These are phyloP conservation scores for Phytophthora crassamura DNA, from an alignment of 352 stramenopile species.

Conservation along the genomic window DNA sequence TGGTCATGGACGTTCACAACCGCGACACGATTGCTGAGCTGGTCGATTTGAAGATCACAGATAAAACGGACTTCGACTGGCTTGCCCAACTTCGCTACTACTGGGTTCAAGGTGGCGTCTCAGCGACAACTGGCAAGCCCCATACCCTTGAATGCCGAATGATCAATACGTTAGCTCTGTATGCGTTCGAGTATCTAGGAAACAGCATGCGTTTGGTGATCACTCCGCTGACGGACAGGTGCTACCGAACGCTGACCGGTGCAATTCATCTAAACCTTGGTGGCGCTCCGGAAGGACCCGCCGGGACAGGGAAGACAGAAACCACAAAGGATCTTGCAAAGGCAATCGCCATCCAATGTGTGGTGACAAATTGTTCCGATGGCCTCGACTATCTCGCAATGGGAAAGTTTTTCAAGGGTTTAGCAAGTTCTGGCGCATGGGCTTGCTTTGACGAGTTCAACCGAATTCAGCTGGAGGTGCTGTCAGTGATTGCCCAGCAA, in stretches of 20 bases:
- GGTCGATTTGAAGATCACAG: constrained; percentile 75
- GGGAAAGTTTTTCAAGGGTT: constrained; percentile 95
- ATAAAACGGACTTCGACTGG: constrained; percentile 94
- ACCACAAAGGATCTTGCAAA: constrained; percentile 94
- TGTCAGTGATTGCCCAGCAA: constrained; percentile 94
- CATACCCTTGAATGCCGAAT: constrained; percentile 90
- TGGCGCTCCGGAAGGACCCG: constrained; percentile 89
- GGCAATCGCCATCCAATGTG: constrained; percentile 93
- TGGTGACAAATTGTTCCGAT: constrained; percentile 93
- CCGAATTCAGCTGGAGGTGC: constrained; percentile 92
- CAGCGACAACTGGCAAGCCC: constrained; percentile 88
- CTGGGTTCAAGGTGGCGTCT: constrained; percentile 84
- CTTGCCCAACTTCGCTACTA: constrained; percentile 94
- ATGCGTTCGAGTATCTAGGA: constrained; percentile 94
- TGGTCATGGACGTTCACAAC: constrained; percentile 97
- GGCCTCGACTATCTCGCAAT: constrained; percentile 93
- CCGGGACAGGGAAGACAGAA: constrained; percentile 93
- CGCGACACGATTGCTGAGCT: constrained; percentile 94
- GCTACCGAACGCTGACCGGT: constrained; percentile 92
- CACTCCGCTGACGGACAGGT: constrained; percentile 92
- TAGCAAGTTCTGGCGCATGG: constrained; percentile 91
- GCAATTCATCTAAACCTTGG: constrained; percentile 93
- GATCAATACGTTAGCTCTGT: constrained; percentile 93
- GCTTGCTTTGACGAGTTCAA: constrained; percentile 96
- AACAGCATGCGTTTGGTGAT: constrained; percentile 94